phyloP scores from a whole-genome alignment of 805 yeast species.

The Sugiyamaella lignohabitans region DNA sequence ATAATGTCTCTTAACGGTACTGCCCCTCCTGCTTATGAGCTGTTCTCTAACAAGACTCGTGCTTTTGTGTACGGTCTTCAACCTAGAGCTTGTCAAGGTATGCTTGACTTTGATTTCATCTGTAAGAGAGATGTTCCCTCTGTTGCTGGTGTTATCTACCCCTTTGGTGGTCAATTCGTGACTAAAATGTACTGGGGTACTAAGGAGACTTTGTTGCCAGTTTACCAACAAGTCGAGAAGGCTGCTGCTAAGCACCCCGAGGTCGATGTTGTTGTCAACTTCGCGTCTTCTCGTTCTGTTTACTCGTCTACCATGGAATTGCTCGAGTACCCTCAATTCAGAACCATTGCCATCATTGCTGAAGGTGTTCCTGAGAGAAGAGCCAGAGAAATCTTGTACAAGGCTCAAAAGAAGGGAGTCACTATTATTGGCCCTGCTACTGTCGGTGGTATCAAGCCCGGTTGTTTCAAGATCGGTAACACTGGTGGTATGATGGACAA shows the following conservation, averaged over 20 bases:
- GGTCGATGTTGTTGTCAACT: constrained; percentile 43
- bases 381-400: constrained; percentile 40
- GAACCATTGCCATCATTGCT: constrained; percentile 43
- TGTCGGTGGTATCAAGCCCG: constrained; percentile 45
- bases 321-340: constrained; percentile 40
- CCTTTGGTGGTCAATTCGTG: constrained; percentile 42
- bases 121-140: constrained; percentile 41
- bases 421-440: constrained; percentile 44
- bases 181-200: constrained; percentile 46
- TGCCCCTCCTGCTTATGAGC: constrained; percentile 32
- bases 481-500: constrained; percentile 48
- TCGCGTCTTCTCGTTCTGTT: constrained; percentile 42
- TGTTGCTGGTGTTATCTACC: constrained; percentile 43
- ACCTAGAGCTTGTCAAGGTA: constrained; percentile 44
- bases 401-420: constrained; percentile 40
- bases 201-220: constrained; percentile 41
- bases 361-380: constrained; percentile 46
- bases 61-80: constrained; percentile 42
- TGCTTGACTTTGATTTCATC: constrained; percentile 43
- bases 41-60: constrained; percentile 38
- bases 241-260: constrained; percentile 42
- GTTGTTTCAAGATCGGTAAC: constrained; percentile 44
- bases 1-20: constrained; percentile 26
- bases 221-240: constrained; percentile 38
- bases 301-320: constrained; percentile 43